Conservation (phyloP, 306 rosid genomes). For the Quercus agrifolia region DNA sequence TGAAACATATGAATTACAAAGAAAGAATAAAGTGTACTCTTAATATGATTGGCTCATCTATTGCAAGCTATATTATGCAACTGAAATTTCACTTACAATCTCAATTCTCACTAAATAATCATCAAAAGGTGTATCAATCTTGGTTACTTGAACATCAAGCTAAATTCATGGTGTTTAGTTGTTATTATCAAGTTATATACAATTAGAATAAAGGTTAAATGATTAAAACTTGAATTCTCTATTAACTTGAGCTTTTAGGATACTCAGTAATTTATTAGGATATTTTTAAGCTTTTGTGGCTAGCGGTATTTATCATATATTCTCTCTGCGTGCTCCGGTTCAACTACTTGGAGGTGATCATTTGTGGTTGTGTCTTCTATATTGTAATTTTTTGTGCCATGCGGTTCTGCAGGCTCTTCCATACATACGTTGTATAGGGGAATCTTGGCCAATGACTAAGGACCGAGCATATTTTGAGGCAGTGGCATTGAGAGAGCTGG, state of each 20-base stretch:
- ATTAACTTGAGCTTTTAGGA: no score
- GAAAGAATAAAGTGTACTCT: neutral
- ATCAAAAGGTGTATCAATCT: neutral
- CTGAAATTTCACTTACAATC: neutral
- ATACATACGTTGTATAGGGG: constrained; percentile 81
- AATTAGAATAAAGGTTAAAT: no score
- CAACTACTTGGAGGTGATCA: no score
- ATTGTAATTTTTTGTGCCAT: neutral
- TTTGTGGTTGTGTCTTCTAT: no score
- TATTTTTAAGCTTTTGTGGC: no score
- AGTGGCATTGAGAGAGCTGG: constrained; percentile 40
- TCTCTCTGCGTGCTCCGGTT: no score
- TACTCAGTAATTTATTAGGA: no score
- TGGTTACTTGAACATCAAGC: neutral
- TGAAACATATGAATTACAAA: neutral
- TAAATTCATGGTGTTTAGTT: neutral
- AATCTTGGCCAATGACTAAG: constrained; percentile 94
- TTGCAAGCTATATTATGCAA: neutral
- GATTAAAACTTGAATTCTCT: no score
- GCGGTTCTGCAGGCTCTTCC: constrained; percentile 62
- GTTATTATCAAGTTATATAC: no score
- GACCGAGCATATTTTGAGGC: constrained; percentile 92
- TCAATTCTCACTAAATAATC: neutral
- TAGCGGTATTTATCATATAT: no score
- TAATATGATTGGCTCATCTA: no score